Evolutionary conservation across 1,284 basidiomycete species (phyloP).

Genomic region (Sporisorium reilianum): DNA sequence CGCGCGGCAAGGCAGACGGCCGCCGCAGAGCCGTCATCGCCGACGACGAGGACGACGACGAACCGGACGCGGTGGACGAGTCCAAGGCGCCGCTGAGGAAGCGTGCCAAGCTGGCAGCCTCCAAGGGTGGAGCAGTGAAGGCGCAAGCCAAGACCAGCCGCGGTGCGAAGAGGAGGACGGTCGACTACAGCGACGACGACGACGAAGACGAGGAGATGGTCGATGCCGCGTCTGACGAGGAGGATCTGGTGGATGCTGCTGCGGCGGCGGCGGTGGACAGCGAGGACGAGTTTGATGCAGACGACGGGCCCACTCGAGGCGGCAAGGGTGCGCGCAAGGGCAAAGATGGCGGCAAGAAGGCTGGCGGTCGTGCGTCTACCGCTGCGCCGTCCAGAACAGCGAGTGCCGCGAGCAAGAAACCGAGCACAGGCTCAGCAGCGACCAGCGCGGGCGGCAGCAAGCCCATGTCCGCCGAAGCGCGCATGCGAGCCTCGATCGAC

Average conservation of each 20-base stretch:
- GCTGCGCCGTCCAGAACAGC: constrained; percentile 5
- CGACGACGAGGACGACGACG: constrained; percentile 31
- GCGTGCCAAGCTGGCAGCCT: constrained; percentile 21
- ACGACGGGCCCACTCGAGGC: constrained; percentile 5
- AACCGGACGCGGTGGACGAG: background rate
- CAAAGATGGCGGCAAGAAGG: constrained; percentile 10
- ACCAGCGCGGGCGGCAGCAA: constrained; percentile 16
- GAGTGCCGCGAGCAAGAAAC: constrained; percentile 13
- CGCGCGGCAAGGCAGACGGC: constrained; percentile 13
- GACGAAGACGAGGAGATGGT: constrained; percentile 35
- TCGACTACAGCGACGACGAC: constrained; percentile 27
- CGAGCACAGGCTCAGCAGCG: background rate
- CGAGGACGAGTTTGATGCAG: constrained; percentile 25
- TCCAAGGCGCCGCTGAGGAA: constrained; percentile 25
- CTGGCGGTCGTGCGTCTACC: constrained; percentile 4
- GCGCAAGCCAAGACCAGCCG: constrained; percentile 1
- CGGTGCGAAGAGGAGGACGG: constrained; percentile 1
- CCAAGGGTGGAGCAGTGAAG: too few relatives aligned
- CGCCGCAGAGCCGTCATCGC: constrained; percentile 17
- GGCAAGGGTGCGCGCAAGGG: constrained; percentile 11
- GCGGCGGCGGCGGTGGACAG: constrained; percentile 16
- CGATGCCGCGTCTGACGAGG: constrained; percentile 32
- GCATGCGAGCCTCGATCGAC: constrained; percentile 47
- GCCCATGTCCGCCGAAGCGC: constrained; percentile 35
- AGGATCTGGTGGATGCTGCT: constrained; percentile 23